Base-by-base conservation (phyloP, 1,139 yeast species). In the Yamadazyma friedrichii region DNA sequence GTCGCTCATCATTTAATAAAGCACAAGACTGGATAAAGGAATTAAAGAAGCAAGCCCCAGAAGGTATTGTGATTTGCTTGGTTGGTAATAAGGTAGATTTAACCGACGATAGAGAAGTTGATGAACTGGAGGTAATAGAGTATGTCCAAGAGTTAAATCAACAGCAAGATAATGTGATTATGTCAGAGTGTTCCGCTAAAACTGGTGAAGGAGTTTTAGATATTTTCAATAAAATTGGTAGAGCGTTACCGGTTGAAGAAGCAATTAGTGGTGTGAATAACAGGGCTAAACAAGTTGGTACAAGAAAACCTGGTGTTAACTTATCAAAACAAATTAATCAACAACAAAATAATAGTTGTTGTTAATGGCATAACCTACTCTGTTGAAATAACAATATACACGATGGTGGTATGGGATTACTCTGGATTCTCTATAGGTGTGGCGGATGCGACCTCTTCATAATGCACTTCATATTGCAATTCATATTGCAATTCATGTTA, bases 1-100 rank as follows among this genome's bases (percentile, higher is more conserved):
- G 55, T 40, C 53, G 56, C 29, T 72, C 88, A 2, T 89, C 97
- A 4, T 76, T 93, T 52, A 80, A 76, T 38, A 84, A 93, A 56
- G 98, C 98, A 1, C 91, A 89, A 60, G 85, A 88, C 39, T 94
- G 99, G 99, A 88, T 93, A 42, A 86, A 86, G 57, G 98, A 94
- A 65, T 75, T 94, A 50, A 91, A 88, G 65, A 86, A 88, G 55
- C 97, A 91, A 60, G 96, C 96, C 3, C 79, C 80, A 37, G 86
- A 83, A 46, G 86, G 87, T 42, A 84, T 93, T 41, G 84, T 91
- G 35, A 88, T 91, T 56, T 89, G 93, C 12, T 67, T 89, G 32
- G 95, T 88, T 9, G 97, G 96, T 46, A 93, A 93, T 74, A 89
- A 89, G 60, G 56, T 81, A 1, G 98, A 93, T 70, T 65, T 91